Base-by-base conservation (phyloP, 495 filamentous ascomycete genomes). In the Hyaloscypha variabilis region DNA sequence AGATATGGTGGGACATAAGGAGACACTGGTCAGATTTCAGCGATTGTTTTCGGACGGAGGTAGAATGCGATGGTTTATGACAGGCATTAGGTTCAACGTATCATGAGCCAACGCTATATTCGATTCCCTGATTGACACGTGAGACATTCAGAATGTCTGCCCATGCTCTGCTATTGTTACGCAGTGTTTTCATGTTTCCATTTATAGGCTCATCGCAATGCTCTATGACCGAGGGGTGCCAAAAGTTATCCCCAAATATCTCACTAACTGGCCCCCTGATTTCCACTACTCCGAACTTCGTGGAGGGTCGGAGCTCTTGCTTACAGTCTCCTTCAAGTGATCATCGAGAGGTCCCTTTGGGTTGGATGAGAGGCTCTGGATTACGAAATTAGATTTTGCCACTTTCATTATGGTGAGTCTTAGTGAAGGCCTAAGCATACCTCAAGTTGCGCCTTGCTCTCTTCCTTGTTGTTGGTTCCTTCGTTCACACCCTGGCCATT, bases 261-360 rank as follows among this genome's bases (percentile, higher is more conserved):
- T 46, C 17, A 14, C 39, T 3, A 1, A 17, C 17, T 46, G 8
- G 13, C 6, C 31, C 39, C 2, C 39, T 17, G 39, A 14, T 17
- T 46, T 19, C 13, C 17, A n/a, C n/a, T 60, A 54, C 25, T 54
- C 26, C 25, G 19, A 24, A 25, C 51, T 54, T 25, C 25, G 23
- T 26, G 25, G 25, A 24, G 51, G 53, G 6, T 68, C 56, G 25
- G 61, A 42, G 2, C 62, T 64, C 64, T 73, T 69, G 24, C 50
- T 71, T 17, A 50, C 42, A 10, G 56, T 93, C 54, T 81, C 82
- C 65, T 85, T 80, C 59, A 90, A 85, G n/a, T 81, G 78, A 51
- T 90, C 85, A 68, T 93, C 91, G 56, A 95, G 73, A 11, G 81
- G 80, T 39, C 88, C 87, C 68, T 77, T 83, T 1, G 93, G 93